Conservation (phyloP, 2,329 filamentous ascomycete genomes). For the Microcyclospora tardicrescens region DNA sequence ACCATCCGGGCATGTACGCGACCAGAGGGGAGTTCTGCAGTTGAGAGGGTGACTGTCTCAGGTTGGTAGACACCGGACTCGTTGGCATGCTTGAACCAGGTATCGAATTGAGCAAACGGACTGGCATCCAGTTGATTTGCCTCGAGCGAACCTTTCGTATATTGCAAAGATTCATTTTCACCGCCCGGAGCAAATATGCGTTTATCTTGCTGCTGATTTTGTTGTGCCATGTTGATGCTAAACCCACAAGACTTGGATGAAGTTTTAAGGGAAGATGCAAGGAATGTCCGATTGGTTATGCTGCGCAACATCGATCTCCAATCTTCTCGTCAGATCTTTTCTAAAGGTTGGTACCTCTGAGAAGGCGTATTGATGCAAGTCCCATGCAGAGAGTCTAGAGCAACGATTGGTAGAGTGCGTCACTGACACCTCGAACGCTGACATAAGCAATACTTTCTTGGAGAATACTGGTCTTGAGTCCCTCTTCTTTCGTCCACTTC, state of each 20-base stretch:
- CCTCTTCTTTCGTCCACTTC: not conserved
- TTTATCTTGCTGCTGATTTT: constrained; percentile 12
- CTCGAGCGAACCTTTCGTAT: constrained; percentile 52
- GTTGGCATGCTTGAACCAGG: constrained; percentile 72
- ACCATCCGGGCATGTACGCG: constrained; percentile 75
- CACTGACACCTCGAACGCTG: too few species aligned
- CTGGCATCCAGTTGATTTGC: constrained; percentile 46
- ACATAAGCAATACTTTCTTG: not conserved
- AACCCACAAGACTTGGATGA: too few species aligned
- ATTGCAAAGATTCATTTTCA: constrained; percentile 51
- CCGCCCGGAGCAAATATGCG: constrained; percentile 51
- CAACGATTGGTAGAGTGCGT: too few species aligned
- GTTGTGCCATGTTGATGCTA: too few species aligned
- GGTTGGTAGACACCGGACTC: constrained; percentile 53
- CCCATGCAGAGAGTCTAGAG: too few species aligned
- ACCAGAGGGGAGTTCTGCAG: constrained; percentile 69
- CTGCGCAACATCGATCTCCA: too few species aligned
- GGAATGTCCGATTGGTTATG: too few species aligned
- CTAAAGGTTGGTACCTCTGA: too few species aligned
- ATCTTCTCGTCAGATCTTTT: too few species aligned
- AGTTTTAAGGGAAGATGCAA: too few species aligned
- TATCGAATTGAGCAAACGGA: constrained; percentile 75
- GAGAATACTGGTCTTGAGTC: not conserved
- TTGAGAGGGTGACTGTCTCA: constrained; percentile 79
- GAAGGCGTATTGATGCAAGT: too few species aligned